A percentile compares a stretch with the other conserved stretches of the same genome.
Evolutionary conservation across 208 protist species (phyloP).

Genomic region (Trichomonas vaginalis): DNA sequence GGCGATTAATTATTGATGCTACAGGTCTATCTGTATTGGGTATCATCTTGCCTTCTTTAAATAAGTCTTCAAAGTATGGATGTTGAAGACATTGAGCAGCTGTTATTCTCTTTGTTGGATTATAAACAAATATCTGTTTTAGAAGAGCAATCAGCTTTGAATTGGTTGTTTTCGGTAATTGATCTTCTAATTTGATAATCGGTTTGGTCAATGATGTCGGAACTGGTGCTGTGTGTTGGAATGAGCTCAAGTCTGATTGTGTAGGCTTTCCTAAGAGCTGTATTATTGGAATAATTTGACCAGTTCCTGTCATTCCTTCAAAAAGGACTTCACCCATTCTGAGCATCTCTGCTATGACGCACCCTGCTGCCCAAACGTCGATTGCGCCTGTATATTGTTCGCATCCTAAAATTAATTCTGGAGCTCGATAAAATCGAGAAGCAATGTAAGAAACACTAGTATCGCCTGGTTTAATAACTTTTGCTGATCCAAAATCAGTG

Average conservation of each 20-base stretch:
- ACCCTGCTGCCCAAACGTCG: constrained; percentile 26
- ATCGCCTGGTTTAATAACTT: constrained; percentile 35
- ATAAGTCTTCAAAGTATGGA: not conserved
- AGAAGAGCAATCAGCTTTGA: not conserved
- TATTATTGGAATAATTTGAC: constrained; percentile 79
- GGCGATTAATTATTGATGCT: too few relatives aligned
- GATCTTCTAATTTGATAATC: not conserved
- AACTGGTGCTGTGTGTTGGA: not conserved
- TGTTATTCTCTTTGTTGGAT: not conserved
- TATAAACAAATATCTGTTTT: not conserved
- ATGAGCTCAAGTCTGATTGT: not conserved
- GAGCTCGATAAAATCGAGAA: constrained; percentile 9
- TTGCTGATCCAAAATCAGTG: constrained; percentile 56
- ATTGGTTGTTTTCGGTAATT: not conserved
- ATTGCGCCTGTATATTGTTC: not conserved
- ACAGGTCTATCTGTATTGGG: not conserved
- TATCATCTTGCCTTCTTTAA: not conserved
- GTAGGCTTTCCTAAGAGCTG: constrained; percentile 45
- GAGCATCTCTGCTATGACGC: constrained; percentile 37
- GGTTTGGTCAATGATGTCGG: not conserved
- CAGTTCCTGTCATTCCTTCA: constrained; percentile 57
- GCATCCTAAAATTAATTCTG: constrained; percentile 16
- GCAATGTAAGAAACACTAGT: not conserved
- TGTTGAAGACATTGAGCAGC: not conserved
- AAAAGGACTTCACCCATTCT: constrained; percentile 70